Percentiles rank a stretch among this genome's conserved stretches.
Conservation (phyloP, 192 early-diverging fungal genomes). For the Dissophora ornata region DNA sequence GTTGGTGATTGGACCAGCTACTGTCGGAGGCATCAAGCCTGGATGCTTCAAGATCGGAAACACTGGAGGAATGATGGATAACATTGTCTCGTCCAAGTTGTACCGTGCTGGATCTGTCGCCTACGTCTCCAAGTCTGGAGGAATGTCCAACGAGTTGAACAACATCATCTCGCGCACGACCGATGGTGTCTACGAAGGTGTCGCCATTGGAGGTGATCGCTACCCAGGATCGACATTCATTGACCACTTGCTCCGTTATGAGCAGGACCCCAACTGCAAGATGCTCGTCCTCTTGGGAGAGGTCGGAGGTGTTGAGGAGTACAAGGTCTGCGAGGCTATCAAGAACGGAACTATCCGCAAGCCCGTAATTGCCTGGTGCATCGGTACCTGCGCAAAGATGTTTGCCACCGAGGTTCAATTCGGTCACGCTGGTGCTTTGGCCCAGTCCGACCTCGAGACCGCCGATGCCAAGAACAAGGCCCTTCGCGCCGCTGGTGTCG, state of each 20-base stretch:
- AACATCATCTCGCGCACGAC: slow-evolving; percentile 98
- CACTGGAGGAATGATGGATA: slow-evolving; percentile 99
- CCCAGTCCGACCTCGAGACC: slow-evolving; percentile 96
- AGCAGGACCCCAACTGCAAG: slow-evolving; percentile 92
- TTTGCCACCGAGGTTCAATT: slow-evolving; percentile 99
- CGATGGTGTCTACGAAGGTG: slow-evolving; percentile 98
- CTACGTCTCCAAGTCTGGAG: slow-evolving; percentile 99
- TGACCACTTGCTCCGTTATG: slow-evolving; percentile 96
- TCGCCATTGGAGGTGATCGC: slow-evolving; percentile 98
- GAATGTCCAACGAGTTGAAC: slow-evolving; percentile 99
- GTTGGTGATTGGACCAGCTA: slow-evolving; percentile 96
- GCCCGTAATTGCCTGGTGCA: slow-evolving; percentile 99
- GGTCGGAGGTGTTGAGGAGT: slow-evolving; percentile 98
- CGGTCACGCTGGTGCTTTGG: slow-evolving; percentile 97
- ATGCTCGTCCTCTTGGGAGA: slow-evolving; percentile 96
- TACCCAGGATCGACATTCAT: slow-evolving; percentile 99
- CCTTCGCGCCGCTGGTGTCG: slow-evolving; percentile 85
- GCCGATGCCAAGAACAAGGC: slow-evolving; percentile 96
- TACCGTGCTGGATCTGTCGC: slow-evolving; percentile 97
- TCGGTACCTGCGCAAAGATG: slow-evolving; percentile 99
- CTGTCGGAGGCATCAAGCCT: slow-evolving; percentile 99
- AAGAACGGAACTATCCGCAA: slow-evolving; percentile 91
- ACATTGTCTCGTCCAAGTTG: slow-evolving; percentile 97
- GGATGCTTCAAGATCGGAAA: slow-evolving; percentile 99
- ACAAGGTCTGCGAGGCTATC: slow-evolving; percentile 93